Evolutionary conservation across 805 yeast species (phyloP), one percentile per base, ranked within the genome.

Genomic region (Kluyveromyces starmeri): DNA sequence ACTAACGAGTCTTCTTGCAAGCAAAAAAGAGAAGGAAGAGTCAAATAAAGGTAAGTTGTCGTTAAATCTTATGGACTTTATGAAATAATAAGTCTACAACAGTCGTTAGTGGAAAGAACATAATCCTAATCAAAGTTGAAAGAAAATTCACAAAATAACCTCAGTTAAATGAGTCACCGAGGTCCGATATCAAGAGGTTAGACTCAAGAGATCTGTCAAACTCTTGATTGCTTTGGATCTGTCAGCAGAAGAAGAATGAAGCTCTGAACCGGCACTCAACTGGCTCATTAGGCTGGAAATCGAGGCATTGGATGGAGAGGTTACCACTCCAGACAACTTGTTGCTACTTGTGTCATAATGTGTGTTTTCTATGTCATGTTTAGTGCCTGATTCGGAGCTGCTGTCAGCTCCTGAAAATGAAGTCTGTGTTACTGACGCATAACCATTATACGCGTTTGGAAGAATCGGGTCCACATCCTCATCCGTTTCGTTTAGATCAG

Each of bases 51-150:
- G 50, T 9, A 52, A 53, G n/a, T 37, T 53, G 10, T 46, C 70
- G 1, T 52, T 74, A 18, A 67, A 68, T 44, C 53, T 75, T 24
- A 68, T 67, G 57, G 74, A 69, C 36, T 71, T 73, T 43, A 64
- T 73, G 71, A 59, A 54, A 34, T 48, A 23, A 35, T 14, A n/a
- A 23, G 26, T 23, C 26, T 23, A 7, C n/a, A n/a, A n/a, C n/a
- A n/a, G n/a, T n/a, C n/a, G n/a, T n/a, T n/a, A n/a, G n/a, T n/a
- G n/a, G n/a, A n/a, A n/a, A n/a, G n/a, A n/a, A n/a, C n/a, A n/a
- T n/a, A n/a, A n/a, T n/a, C n/a, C n/a, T n/a, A n/a, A n/a, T n/a
- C n/a, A n/a, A n/a, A n/a, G n/a, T n/a, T n/a, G n/a, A n/a, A n/a
- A n/a, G n/a, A n/a, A n/a, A n/a, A n/a, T n/a, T n/a, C n/a, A n/a